phyloP scores from a whole-genome alignment of 768 basidiomycete genomes.

The Galerina marginata region DNA sequence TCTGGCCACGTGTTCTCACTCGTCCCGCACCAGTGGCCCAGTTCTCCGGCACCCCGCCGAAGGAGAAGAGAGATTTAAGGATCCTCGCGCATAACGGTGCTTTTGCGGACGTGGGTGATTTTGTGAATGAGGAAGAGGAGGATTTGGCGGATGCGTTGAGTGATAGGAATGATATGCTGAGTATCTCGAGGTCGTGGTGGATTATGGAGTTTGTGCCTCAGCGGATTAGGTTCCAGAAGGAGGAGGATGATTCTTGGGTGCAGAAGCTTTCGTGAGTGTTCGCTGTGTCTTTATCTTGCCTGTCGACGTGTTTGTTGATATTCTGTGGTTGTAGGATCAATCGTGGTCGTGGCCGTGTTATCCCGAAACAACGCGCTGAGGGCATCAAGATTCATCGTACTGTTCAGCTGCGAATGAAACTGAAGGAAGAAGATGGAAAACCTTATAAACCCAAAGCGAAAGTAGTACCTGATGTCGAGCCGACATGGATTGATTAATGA shows the following conservation, averaged over 20 bases:
- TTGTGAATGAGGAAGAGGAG: slow-evolving; percentile 60
- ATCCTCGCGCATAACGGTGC: slow-evolving; percentile 27
- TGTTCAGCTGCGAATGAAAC: slow-evolving; percentile 52
- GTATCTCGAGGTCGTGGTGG: slow-evolving; percentile 62
- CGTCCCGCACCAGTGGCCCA: slow-evolving; percentile 45
- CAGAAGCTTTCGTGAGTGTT: slow-evolving; percentile 40
- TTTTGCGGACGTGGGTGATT: slow-evolving; percentile 33
- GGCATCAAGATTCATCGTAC: slow-evolving; percentile 50
- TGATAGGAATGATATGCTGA: slow-evolving; percentile 62
- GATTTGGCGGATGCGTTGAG: slow-evolving; percentile 61
- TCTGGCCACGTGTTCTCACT: slow-evolving; percentile 48
- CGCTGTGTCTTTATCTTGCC: neutral
- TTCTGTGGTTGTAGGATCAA: slow-evolving; percentile 38
- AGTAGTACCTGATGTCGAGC: slow-evolving; percentile 35
- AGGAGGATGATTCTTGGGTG: slow-evolving; percentile 43
- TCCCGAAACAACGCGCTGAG: slow-evolving; percentile 42
- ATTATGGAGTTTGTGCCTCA: slow-evolving; percentile 58
- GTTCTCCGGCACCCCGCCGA: slow-evolving; percentile 29
- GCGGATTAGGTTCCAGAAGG: slow-evolving; percentile 44
- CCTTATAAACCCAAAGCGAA: slow-evolving; percentile 47
- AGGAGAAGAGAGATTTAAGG: slow-evolving; percentile 22
- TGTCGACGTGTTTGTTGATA: neutral
- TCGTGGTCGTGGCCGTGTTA: slow-evolving; percentile 43
- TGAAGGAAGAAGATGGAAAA: slow-evolving; percentile 22
- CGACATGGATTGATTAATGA: slow-evolving; percentile 46